These are phyloP conservation scores for Geotrichum histeridarum DNA, from an alignment of 1,139 yeast species.

Conservation along the genomic window DNA sequence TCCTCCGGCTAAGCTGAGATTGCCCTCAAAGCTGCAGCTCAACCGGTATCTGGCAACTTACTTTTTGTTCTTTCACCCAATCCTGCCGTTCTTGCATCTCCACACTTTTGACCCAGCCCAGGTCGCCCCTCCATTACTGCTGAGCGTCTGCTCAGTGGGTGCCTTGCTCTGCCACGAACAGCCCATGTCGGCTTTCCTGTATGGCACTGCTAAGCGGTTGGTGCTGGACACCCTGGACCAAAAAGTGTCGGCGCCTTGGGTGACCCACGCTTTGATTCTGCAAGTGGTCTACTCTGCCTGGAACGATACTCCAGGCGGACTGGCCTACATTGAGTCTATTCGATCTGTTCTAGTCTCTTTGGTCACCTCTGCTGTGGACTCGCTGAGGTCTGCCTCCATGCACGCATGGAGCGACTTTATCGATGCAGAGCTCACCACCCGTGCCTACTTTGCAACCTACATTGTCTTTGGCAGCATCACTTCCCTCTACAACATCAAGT, in stretches of 20 bases:
- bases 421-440: conserved; percentile 31
- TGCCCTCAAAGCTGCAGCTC: conserved; percentile 31
- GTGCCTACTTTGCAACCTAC: conserved; percentile 35
- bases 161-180: conserved; percentile 34
- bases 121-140: conserved; percentile 33
- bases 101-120: conserved; percentile 34
- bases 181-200: conserved; percentile 31
- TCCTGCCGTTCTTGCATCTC: conserved; percentile 36
- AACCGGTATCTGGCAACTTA: conserved; percentile 35
- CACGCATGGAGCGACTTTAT: conserved; percentile 8
- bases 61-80: conserved; percentile 37
- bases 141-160: conserved; percentile 37
- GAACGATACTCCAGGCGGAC: conserved; percentile 34
- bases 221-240: conserved; percentile 18
- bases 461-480: conserved; percentile 32
- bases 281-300: conserved; percentile 33
- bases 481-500: conserved; percentile 27
- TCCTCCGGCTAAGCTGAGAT: conserved; percentile 11
- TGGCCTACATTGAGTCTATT: conserved; percentile 31
- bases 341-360: conserved; percentile 28
- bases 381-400: neutral
- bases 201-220: conserved; percentile 28
- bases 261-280: conserved; percentile 32
- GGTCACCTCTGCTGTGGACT: conserved; percentile 22
- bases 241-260: conserved; percentile 30